A percentile compares a stretch with the other conserved stretches of the same genome.
phyloP scores from a whole-genome alignment of 306 rosid species.

The Corylus heterophylla region DNA sequence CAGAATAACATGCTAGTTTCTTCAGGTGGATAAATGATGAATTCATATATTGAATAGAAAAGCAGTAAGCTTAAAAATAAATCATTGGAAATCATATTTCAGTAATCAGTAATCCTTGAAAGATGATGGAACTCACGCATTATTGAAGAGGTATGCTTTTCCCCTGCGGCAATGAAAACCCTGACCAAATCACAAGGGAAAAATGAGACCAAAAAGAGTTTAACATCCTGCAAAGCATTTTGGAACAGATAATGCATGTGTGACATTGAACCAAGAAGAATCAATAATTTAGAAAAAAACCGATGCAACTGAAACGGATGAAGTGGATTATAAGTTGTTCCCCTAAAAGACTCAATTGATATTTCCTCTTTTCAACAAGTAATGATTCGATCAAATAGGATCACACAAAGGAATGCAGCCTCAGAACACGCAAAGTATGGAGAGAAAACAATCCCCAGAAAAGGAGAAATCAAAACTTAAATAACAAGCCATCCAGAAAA shows the following conservation, averaged over 20 bases:
- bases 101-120: not conserved
- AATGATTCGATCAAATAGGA: not conserved
- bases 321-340: not conserved
- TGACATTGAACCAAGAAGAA: slow-evolving; percentile 20
- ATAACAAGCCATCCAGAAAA: not conserved
- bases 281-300: slow-evolving; percentile 3
- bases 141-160: slow-evolving; percentile 79
- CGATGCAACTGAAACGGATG: not conserved
- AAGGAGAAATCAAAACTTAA: not conserved
- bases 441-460: not conserved
- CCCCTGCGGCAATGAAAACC: slow-evolving; percentile 69
- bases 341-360: not conserved
- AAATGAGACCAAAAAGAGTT: slow-evolving; percentile 24
- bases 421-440: not conserved
- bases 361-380: not conserved
- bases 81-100: not conserved
- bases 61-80: not conserved
- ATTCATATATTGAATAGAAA: not conserved
- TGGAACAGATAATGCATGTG: slow-evolving; percentile 6
- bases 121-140: slow-evolving; percentile 59
- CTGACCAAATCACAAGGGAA: slow-evolving; percentile 44
- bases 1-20: not conserved
- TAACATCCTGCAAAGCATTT: slow-evolving; percentile 26
- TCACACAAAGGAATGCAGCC: not conserved
- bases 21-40: not conserved